Evolutionary conservation across 768 basidiomycete species (phyloP).

Genomic region (Suillus weaverae): DNA sequence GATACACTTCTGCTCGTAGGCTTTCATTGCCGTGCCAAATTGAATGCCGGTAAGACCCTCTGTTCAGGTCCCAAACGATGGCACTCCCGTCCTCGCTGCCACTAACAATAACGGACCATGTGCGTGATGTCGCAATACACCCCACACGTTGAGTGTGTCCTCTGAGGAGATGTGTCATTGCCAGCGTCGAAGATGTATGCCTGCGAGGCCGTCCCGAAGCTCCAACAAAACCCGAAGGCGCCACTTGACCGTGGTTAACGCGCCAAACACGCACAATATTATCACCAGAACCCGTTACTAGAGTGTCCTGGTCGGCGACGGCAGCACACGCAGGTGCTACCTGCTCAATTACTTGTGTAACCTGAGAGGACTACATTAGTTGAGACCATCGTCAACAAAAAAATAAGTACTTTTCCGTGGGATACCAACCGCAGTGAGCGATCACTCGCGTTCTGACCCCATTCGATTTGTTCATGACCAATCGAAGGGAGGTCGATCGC

Average conservation of each 20-base stretch:
- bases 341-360: slow-evolving; percentile 77
- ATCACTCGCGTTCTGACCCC: slow-evolving; percentile 45
- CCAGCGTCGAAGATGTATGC: slow-evolving; percentile 30
- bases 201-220: slow-evolving; percentile 18
- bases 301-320: slow-evolving; percentile 70
- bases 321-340: slow-evolving; percentile 70
- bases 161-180: slow-evolving; percentile 74
- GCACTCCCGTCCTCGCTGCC: slow-evolving; percentile 86
- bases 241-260: slow-evolving; percentile 39
- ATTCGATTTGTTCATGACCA: slow-evolving; percentile 70
- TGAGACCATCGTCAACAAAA: background rate
- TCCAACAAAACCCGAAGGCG: slow-evolving; percentile 23
- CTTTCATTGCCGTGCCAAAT: slow-evolving; percentile 63
- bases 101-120: slow-evolving; percentile 83
- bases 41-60: slow-evolving; percentile 75
- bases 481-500: slow-evolving; percentile 56
- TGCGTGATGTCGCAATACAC: slow-evolving; percentile 69
- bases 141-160: slow-evolving; percentile 71
- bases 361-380: slow-evolving; percentile 36
- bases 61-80: slow-evolving; percentile 88
- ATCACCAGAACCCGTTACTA: slow-evolving; percentile 81
- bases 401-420: slow-evolving; percentile 53
- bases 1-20: slow-evolving; percentile 47
- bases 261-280: slow-evolving; percentile 86
- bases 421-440: slow-evolving; percentile 61